Evolutionary conservation across 1,284 basidiomycete genomes (phyloP).

Genomic region (Microbotryum lychnidis-dioicae): DNA sequence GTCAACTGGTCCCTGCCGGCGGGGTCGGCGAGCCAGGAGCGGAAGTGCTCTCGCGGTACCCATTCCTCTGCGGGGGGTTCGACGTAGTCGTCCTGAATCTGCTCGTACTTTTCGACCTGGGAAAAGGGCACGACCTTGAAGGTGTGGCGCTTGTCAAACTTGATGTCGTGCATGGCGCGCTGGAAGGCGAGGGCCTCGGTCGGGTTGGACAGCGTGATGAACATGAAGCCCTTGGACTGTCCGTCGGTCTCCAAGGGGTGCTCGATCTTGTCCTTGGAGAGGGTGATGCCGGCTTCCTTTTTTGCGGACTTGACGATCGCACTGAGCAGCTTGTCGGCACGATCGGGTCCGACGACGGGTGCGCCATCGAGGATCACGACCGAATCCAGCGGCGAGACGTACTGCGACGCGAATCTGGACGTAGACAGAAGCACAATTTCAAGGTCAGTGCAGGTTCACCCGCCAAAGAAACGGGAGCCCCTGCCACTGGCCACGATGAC

Average conservation of each 20-base stretch:
- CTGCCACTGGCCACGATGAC: background rate
- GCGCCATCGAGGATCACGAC: constrained; percentile 44
- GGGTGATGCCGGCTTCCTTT: constrained; percentile 39
- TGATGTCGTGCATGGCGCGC: constrained; percentile 69
- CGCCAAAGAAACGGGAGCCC: background rate
- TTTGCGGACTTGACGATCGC: constrained; percentile 41
- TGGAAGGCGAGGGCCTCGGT: constrained; percentile 78
- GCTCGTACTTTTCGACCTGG: constrained; percentile 79
- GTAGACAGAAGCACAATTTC: background rate
- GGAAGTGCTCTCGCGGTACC: constrained; percentile 81
- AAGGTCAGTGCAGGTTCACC: background rate
- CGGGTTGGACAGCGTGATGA: constrained; percentile 74
- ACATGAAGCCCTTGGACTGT: constrained; percentile 58
- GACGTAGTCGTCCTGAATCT: constrained; percentile 72
- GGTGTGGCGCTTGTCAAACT: constrained; percentile 86
- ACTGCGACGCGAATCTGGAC: constrained; percentile 36
- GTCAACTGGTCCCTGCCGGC: constrained; percentile 93
- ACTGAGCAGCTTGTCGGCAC: constrained; percentile 40
- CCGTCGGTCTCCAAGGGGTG: constrained; percentile 40
- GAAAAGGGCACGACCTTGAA: constrained; percentile 86
- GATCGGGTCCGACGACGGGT: constrained; percentile 39
- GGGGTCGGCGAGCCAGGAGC: constrained; percentile 87
- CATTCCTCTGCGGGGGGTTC: constrained; percentile 75
- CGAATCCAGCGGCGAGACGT: constrained; percentile 42
- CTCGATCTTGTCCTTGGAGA: constrained; percentile 39